Percentiles rank a stretch among this genome's conserved stretches.
phyloP scores from a whole-genome alignment of 768 basidiomycete genomes.

The Holtermannia corniformis region DNA sequence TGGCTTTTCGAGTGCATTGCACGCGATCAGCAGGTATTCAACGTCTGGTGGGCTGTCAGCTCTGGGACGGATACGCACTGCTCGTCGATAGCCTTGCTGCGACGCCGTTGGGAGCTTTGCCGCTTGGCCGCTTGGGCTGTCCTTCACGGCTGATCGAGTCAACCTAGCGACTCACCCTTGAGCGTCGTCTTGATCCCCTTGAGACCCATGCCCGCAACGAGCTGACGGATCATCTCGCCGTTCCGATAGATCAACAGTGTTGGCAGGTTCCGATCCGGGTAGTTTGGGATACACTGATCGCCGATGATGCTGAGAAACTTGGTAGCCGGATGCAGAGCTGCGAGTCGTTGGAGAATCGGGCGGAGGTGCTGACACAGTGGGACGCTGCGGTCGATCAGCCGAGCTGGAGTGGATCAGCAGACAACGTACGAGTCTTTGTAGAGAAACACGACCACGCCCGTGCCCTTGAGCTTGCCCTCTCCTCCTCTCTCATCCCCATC shows the following conservation, averaged over 20 bases:
- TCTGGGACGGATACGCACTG: not conserved
- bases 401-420: not conserved
- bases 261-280: constrained; percentile 80
- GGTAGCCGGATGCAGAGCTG: constrained; percentile 73
- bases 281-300: constrained; percentile 89
- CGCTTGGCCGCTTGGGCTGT: too few relatives aligned
- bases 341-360: constrained; percentile 59
- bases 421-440: constrained; percentile 86
- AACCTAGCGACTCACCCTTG: constrained; percentile 56
- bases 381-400: constrained; percentile 47
- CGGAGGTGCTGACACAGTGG: constrained; percentile 69
- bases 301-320: constrained; percentile 96
- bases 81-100: not conserved
- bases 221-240: constrained; percentile 80
- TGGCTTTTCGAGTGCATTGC: constrained; percentile 52
- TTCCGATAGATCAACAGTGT: constrained; percentile 87
- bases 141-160: constrained; percentile 56
- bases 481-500: constrained; percentile 5
- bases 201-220: constrained; percentile 56
- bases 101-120: too few relatives aligned
- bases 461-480: constrained; percentile 48
- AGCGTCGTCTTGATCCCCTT: constrained; percentile 53
- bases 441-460: constrained; percentile 85
- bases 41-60: constrained; percentile 20
- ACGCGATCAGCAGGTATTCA: constrained; percentile 46